A percentile compares a stretch with the other conserved stretches of the same genome.
Conservation (phyloP, 148 eudicot species). For the Heliosperma pusillum region DNA sequence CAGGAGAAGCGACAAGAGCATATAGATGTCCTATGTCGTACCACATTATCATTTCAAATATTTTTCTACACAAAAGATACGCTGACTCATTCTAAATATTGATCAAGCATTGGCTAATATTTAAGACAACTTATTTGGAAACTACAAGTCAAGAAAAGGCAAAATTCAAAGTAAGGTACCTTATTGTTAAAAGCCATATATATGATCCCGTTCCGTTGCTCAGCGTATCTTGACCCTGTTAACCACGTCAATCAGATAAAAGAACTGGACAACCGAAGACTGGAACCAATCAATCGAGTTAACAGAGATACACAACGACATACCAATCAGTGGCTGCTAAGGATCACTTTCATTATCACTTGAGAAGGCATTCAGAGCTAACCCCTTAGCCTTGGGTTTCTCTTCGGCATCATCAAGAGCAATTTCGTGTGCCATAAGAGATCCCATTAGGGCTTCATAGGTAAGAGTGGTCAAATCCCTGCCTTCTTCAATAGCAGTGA, state of each 20-base stretch:
- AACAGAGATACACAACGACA: neutral
- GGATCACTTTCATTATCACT: too few species aligned
- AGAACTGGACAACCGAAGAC: neutral
- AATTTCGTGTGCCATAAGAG: too few species aligned
- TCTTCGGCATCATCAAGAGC: too few species aligned
- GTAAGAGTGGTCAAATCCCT: too few species aligned
- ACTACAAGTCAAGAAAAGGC: neutral
- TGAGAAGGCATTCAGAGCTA: too few species aligned
- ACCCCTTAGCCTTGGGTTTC: too few species aligned
- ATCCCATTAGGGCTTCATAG: too few species aligned
- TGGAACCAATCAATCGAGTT: slow-evolving; percentile 5
- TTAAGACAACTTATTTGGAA: neutral
- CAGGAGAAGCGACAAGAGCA: neutral
- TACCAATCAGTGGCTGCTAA: slow-evolving; percentile 92
- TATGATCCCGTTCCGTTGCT: slow-evolving; percentile 70
- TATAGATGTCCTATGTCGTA: neutral
- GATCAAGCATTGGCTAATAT: neutral
- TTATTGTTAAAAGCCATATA: slow-evolving; percentile 90
- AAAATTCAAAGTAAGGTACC: slow-evolving; percentile 37
- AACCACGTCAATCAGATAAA: slow-evolving; percentile 28
- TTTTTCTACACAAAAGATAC: neutral
- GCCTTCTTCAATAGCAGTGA: too few species aligned
- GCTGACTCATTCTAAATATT: neutral
- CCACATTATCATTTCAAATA: neutral
- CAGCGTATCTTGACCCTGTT: slow-evolving; percentile 94